Conservation (phyloP, 1,139 yeast species). For the Chernovozyma sophiae-reginae region DNA sequence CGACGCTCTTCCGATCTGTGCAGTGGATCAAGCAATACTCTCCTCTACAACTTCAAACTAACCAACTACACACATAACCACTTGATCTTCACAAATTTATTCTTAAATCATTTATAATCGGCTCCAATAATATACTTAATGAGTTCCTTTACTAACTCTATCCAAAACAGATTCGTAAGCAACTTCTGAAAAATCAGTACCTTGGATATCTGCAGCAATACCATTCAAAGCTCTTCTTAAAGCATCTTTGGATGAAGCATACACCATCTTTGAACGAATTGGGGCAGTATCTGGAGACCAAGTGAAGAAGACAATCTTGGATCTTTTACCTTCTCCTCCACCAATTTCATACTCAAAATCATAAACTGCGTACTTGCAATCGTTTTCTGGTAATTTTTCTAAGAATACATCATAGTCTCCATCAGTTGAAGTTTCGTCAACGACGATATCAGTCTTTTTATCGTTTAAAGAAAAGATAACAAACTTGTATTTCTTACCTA, state of each 20-base stretch:
- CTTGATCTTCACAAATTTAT: too few species aligned
- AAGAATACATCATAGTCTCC: slow-evolving; percentile 77
- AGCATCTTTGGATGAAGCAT: slow-evolving; percentile 96
- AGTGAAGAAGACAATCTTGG: slow-evolving; percentile 87
- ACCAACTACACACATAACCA: too few species aligned
- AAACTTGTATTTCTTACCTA: slow-evolving; percentile 87
- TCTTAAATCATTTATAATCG: too few species aligned
- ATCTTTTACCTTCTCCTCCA: slow-evolving; percentile 91
- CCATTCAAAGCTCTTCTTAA: slow-evolving; percentile 97
- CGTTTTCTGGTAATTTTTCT: slow-evolving; percentile 88
- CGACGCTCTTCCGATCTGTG: too few species aligned
- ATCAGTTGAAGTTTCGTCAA: slow-evolving; percentile 75
- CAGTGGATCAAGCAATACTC: too few species aligned
- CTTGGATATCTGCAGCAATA: slow-evolving; percentile 90
- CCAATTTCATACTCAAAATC: slow-evolving; percentile 93
- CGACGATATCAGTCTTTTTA: slow-evolving; percentile 84
- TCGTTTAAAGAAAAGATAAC: slow-evolving; percentile 78
- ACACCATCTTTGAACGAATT: slow-evolving; percentile 92
- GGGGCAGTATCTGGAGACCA: slow-evolving; percentile 99
- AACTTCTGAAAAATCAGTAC: slow-evolving; percentile 96
- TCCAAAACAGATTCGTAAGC: slow-evolving; percentile 90
- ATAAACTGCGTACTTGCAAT: slow-evolving; percentile 93
- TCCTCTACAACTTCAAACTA: too few species aligned
- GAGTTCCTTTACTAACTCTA: slow-evolving; percentile 74
- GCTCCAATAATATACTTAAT: slow-evolving; percentile 15